Conservation (phyloP, 768 basidiomycete genomes). For the Cyclocybe aegerita region DNA sequence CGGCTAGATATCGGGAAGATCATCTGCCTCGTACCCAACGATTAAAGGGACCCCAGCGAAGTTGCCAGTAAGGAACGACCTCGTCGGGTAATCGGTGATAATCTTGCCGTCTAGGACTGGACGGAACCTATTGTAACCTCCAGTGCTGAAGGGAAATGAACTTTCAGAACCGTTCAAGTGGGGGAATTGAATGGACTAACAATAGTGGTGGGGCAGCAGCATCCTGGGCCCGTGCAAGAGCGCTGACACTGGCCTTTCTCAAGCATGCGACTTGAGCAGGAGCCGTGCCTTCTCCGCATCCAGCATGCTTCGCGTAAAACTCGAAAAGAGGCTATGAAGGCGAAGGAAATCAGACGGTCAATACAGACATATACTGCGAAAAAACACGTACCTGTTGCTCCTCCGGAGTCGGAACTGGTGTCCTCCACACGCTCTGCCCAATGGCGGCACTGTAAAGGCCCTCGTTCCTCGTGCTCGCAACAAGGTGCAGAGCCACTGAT, state of each 20-base stretch:
- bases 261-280: constrained; percentile 43
- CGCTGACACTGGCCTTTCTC: constrained; percentile 47
- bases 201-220: constrained; percentile 35
- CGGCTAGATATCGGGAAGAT: not conserved
- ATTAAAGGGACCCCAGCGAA: constrained; percentile 56
- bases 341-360: not conserved
- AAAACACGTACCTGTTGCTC: constrained; percentile 45
- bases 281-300: constrained; percentile 41
- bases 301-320: constrained; percentile 47
- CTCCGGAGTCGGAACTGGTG: constrained; percentile 48
- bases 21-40: constrained; percentile 45
- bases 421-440: constrained; percentile 59
- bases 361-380: not conserved
- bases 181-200: constrained; percentile 31
- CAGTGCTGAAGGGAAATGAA: constrained; percentile 27
- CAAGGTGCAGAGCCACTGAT: constrained; percentile 58
- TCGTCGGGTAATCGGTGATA: constrained; percentile 50
- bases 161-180: not conserved
- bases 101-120: constrained; percentile 57
- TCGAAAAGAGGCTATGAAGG: constrained; percentile 47
- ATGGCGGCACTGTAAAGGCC: constrained; percentile 54
- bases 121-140: constrained; percentile 45
- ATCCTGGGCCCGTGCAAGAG: constrained; percentile 56
- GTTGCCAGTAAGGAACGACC: constrained; percentile 40
- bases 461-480: constrained; percentile 35